A percentile compares a stretch with the other conserved stretches of the same genome.
Evolutionary conservation across 768 basidiomycete species (phyloP).

Genomic region (Kwoniella sp.): DNA sequence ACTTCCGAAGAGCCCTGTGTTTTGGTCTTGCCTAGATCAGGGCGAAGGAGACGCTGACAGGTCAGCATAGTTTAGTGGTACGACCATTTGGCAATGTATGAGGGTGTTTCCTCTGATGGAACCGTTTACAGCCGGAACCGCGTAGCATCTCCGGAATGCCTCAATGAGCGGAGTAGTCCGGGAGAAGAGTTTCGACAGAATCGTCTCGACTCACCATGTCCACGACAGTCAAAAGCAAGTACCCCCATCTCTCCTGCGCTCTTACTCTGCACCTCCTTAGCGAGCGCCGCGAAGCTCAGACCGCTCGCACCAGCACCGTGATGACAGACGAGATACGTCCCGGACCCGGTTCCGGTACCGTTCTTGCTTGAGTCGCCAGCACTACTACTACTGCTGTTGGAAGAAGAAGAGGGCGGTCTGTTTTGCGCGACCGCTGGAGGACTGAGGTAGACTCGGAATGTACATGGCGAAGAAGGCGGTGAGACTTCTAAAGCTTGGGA

Average conservation of each 20-base stretch:
- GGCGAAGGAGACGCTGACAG: neutral
- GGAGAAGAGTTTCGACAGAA: too few relatives aligned
- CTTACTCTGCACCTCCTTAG: constrained; percentile 70
- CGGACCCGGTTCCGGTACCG: constrained; percentile 37
- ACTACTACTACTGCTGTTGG: neutral
- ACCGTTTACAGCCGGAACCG: too few relatives aligned
- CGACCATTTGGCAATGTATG: neutral
- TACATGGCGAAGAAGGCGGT: constrained; percentile 66
- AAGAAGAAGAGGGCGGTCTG: neutral
- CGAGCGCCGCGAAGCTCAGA: constrained; percentile 84
- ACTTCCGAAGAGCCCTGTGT: constrained; percentile 50
- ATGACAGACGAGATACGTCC: constrained; percentile 83
- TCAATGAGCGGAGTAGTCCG: too few relatives aligned
- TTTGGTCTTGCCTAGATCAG: constrained; percentile 68
- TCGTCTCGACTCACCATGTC: constrained; percentile 69
- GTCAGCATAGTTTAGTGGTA: too few relatives aligned
- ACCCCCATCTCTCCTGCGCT: constrained; percentile 77
- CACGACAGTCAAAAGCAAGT: constrained; percentile 76
- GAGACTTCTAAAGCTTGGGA: constrained; percentile 75
- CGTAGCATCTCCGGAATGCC: too few relatives aligned
- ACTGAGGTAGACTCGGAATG: constrained; percentile 81
- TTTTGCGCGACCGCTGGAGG: constrained; percentile 60
- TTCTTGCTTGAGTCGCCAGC: neutral
- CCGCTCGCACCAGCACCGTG: constrained; percentile 96
- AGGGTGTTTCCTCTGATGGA: neutral